Base-by-base conservation (phyloP, 108 stramenopile species). In the Fistulifera solaris region DNA sequence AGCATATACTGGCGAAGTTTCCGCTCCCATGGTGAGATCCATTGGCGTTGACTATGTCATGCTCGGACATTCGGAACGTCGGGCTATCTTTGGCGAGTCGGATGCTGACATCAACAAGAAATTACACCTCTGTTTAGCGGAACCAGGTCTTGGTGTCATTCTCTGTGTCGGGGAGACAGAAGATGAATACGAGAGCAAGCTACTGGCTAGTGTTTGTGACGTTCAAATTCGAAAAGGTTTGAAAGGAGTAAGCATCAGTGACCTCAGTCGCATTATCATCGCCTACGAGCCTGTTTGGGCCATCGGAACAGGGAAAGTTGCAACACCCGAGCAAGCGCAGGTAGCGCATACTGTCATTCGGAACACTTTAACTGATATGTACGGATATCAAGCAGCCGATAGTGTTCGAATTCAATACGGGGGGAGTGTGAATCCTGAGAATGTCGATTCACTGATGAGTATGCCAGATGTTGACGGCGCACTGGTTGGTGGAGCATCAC, bases 271-370 rank as follows among this genome's bases (percentile, higher is more conserved):
- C 16, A 92, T 99, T n/a, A 92, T 91, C n/a, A 90, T 99, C 49
- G 98, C 98, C 24, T 98, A 94, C 63, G 94, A 96, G 64, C 94
- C 94, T 5, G 93, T 97, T 15, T 97, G 96, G 96, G 96, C 96
- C 51, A 97, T 97, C 70, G 96, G 94, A 62, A 94, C 93, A 23
- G 95, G 95, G 19, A 76, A 85, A 64, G 87, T 89, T n/a, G 87
- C 89, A 3, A 81, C 89, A 1, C 89, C 91, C 0, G 71, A 67
- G 72, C 40, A 43, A 59, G 58, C 82, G 87, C 52, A 61, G 50
- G 40, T 77, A 77, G 40, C 22, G 56, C 96, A 98, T 68, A 70
- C 75, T 27, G 72, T 63, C 41, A 86, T 88, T 65, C 80, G 94
- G 45, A 41, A 66, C 1, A 83, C 85, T 53, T 54, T 97, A 28